Evolutionary conservation across 1,284 basidiomycete species (phyloP).

Genomic region (Ganoderma lucidum): DNA sequence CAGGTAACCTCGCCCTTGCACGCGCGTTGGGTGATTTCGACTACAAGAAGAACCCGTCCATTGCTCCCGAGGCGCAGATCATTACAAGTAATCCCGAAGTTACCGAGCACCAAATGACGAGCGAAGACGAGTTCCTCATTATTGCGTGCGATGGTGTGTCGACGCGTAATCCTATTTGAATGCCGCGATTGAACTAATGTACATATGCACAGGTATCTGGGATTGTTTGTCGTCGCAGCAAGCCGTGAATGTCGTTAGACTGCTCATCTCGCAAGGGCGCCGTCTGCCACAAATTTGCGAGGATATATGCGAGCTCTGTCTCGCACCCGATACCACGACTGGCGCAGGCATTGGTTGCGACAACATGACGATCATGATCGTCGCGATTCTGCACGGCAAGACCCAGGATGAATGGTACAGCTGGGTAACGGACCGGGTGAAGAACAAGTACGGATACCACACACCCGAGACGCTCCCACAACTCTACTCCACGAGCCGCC

Average conservation of each 20-base stretch:
- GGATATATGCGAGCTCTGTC: slow-evolving; percentile 91
- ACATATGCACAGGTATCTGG: slow-evolving; percentile 85
- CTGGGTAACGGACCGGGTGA: slow-evolving; percentile 90
- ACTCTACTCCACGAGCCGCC: slow-evolving; percentile 69
- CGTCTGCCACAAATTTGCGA: slow-evolving; percentile 87
- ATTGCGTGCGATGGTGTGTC: slow-evolving; percentile 95
- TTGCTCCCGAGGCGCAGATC: slow-evolving; percentile 91
- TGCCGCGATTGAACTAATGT: slow-evolving; percentile 16
- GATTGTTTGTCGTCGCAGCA: slow-evolving; percentile 96
- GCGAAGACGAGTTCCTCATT: slow-evolving; percentile 96
- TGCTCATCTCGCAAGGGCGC: slow-evolving; percentile 84
- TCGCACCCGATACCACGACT: slow-evolving; percentile 93
- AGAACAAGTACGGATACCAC: slow-evolving; percentile 73
- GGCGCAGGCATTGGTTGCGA: slow-evolving; percentile 96
- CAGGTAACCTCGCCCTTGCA: slow-evolving; percentile 96
- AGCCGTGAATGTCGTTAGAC: slow-evolving; percentile 90
- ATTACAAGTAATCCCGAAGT: slow-evolving; percentile 97
- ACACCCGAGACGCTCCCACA: slow-evolving; percentile 77
- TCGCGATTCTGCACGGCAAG: slow-evolving; percentile 88
- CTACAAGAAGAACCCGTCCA: slow-evolving; percentile 92
- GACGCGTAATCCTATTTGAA: not conserved
- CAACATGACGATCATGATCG: slow-evolving; percentile 97
- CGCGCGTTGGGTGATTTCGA: slow-evolving; percentile 98
- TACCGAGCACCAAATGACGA: slow-evolving; percentile 79
- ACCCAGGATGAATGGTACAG: slow-evolving; percentile 93